These are phyloP conservation scores for Trichomonas gallinae DNA, from an alignment of 208 protist genomes.

Conservation along the genomic window DNA sequence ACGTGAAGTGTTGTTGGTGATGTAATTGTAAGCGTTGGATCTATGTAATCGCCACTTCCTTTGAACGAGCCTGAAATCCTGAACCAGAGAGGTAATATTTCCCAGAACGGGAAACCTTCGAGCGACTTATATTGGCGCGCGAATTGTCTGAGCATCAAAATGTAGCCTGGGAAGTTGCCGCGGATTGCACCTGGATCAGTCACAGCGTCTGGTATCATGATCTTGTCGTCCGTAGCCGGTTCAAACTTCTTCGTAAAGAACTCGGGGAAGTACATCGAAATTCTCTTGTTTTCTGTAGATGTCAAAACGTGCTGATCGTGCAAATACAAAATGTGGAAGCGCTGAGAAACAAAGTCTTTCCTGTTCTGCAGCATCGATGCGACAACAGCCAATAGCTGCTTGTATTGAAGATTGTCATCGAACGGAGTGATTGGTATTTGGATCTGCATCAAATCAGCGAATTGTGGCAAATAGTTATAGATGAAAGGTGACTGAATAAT, in stretches of 20 bases:
- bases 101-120: not conserved
- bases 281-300: not conserved
- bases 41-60: not conserved
- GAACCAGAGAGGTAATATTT: not conserved
- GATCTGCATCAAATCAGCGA: not conserved
- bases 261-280: slow-evolving; percentile 6
- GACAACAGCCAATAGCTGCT: not conserved
- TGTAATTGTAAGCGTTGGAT: not conserved
- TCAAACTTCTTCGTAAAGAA: not conserved
- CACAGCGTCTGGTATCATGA: not conserved
- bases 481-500: not conserved
- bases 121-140: not conserved
- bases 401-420: not conserved
- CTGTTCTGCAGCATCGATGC: not conserved
- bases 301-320: not conserved
- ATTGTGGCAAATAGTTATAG: not conserved
- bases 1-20: not conserved
- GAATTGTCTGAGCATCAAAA: not conserved
- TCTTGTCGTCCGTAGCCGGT: not conserved
- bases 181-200: not conserved
- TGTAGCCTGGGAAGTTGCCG: not conserved
- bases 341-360: not conserved
- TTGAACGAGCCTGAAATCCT: not conserved
- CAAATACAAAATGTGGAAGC: not conserved
- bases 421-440: not conserved